Evolutionary conservation across 148 eudicot species (phyloP).

Genomic region (Rhododendron ovatum): DNA sequence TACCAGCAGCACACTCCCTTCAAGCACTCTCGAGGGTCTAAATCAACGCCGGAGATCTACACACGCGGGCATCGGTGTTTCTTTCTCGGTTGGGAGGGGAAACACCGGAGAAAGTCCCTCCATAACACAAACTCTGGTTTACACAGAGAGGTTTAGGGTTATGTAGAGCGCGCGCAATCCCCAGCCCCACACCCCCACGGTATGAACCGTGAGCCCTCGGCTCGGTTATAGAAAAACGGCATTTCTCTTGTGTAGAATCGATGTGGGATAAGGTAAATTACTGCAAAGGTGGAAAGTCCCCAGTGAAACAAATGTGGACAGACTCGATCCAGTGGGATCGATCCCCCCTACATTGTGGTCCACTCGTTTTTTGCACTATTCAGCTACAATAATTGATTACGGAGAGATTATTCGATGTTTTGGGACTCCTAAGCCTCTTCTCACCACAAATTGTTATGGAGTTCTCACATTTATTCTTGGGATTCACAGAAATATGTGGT

Average conservation of each 20-base stretch:
- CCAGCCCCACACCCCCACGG: background rate
- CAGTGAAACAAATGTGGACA: background rate
- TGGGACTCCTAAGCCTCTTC: too few species aligned
- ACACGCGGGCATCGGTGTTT: background rate
- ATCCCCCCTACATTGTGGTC: background rate
- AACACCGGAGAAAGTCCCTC: background rate
- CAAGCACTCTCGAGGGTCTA: background rate
- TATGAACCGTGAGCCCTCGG: background rate
- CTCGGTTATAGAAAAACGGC: background rate
- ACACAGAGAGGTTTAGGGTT: background rate
- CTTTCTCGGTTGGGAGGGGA: background rate
- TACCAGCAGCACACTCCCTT: background rate
- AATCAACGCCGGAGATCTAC: background rate
- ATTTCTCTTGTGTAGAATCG: background rate
- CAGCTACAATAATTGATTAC: too few species aligned
- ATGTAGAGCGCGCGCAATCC: background rate
- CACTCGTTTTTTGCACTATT: background rate
- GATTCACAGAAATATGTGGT: too few species aligned
- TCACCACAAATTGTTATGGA: too few species aligned
- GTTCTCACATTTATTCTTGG: too few species aligned
- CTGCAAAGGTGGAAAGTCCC: background rate
- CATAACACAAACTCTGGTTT: background rate
- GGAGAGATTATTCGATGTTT: too few species aligned
- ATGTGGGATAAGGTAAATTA: background rate
- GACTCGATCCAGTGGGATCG: background rate